Percentiles rank a stretch among this genome's conserved stretches.
Evolutionary conservation across 2,329 filamentous ascomycete species (phyloP).

Genomic region (Cladosporium phlei): DNA sequence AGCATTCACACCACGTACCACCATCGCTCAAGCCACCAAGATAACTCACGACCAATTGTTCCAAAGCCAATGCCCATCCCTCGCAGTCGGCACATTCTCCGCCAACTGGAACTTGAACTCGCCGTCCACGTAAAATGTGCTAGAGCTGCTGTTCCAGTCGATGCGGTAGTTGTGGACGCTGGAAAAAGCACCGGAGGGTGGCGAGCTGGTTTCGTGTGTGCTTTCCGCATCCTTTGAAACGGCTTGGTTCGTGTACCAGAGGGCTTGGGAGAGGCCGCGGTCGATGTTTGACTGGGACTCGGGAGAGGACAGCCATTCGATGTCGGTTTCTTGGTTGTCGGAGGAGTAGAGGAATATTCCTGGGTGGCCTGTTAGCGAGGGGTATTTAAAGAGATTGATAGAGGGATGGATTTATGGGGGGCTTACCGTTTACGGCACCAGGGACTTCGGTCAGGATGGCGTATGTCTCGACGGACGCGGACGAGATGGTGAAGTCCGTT

Average conservation of each 20-base stretch:
- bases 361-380: neutral
- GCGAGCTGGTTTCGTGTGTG: constrained; percentile 8
- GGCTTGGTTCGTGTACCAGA: constrained; percentile 22
- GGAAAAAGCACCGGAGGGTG: constrained; percentile 14
- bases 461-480: constrained; percentile 19
- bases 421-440: constrained; percentile 17
- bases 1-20: too few species aligned
- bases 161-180: constrained; percentile 20
- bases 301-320: constrained; percentile 22
- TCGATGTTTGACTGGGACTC: constrained; percentile 17
- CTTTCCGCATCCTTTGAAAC: neutral
- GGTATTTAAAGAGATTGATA: too few species aligned
- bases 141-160: constrained; percentile 19
- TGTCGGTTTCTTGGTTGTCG: constrained; percentile 23
- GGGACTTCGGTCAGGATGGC: constrained; percentile 15
- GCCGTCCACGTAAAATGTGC: constrained; percentile 20
- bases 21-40: too few species aligned
- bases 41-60: constrained; percentile 22
- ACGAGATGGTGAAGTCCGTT: constrained; percentile 15
- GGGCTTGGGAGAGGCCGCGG: constrained; percentile 12
- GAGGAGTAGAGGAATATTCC: constrained; percentile 22
- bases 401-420: too few species aligned
- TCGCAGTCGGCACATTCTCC: constrained; percentile 18
- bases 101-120: constrained; percentile 12
- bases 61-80: constrained; percentile 19